Percentiles rank a stretch among this genome's conserved stretches.
Conservation (phyloP, 306 rosid species). For the Albizia julibrissin region DNA sequence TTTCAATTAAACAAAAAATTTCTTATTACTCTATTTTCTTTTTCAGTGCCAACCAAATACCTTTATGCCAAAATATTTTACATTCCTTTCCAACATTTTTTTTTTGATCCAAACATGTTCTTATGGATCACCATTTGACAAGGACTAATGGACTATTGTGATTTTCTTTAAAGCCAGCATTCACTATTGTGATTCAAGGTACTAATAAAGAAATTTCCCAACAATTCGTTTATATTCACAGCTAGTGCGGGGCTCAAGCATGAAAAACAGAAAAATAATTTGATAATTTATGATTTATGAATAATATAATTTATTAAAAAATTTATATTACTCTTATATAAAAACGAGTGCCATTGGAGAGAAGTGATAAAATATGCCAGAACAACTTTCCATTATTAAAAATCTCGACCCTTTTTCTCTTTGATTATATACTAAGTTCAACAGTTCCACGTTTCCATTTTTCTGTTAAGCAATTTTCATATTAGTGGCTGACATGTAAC, state of each 20-base stretch:
- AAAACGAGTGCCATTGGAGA: neutral
- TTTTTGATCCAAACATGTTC: too few species aligned
- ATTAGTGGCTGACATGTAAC: neutral
- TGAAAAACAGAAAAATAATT: neutral
- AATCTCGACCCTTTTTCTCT: neutral
- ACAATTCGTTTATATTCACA: neutral
- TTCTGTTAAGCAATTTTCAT: neutral
- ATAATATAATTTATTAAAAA: neutral
- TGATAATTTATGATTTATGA: too few species aligned
- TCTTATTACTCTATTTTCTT: too few species aligned
- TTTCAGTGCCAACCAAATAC: too few species aligned
- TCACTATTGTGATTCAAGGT: neutral
- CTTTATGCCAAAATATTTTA: too few species aligned
- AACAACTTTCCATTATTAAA: too few species aligned
- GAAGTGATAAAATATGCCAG: neutral
- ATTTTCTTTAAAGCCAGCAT: too few species aligned
- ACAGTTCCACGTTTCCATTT: neutral
- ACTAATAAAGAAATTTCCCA: neutral
- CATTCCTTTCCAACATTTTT: too few species aligned
- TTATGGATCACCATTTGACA: neutral
- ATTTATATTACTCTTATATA: neutral
- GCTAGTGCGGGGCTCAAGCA: neutral
- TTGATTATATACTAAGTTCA: neutral
- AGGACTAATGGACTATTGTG: neutral
- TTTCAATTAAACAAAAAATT: too few species aligned